Base-by-base conservation (phyloP, 352 stramenopile species). In the Blastocystis sp. region DNA sequence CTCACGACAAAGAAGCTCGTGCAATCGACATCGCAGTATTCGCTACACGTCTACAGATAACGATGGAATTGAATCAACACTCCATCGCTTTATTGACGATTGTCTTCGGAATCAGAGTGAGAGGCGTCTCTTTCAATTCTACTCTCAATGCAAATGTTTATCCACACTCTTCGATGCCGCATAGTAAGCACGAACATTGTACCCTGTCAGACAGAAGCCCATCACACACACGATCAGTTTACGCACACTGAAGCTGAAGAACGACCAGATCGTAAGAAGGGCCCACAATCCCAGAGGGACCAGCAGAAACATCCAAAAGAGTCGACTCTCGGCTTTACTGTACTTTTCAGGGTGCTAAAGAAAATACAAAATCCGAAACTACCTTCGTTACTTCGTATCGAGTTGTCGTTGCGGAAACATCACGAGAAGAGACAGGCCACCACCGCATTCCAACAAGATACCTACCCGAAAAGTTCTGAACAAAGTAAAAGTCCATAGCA, bases 381-480 rank as follows among this genome's bases (percentile, higher is more conserved):
- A 76, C 66, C 18, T 50, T 55, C 29, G 66, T 43, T 54, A 76
- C n/a, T 37, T 76, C 66, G 54, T 54, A 76, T n/a, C 66, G 13
- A 54, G 23, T 50, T 20, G 37, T 23, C 45, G 13, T 70, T 26
- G 34, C 15, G 11, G 20, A 43, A n/a, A 11, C 11, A 13, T 76
- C 29, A 15, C 37, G 18, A 26, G 66, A 54, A 50, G n/a, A 11
- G 29, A 55, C 37, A 13, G 20, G 45, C 66, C 66, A 76, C 66
- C 66, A 76, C 9, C 66, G 13, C n/a, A 76, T 43, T 43, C 66
- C 66, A 39, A 76, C 43, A 20, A 76, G 23, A 50, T 76, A 76
- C 11, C 66, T 43, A 0, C 66, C 66, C 20, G 37, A 23, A 76
- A 76, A 76, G 43, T 76, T 76, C 29, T 76, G 18, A 20, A 55